Evolutionary conservation across 768 basidiomycete species (phyloP).

Genomic region (Boletus insuetus): DNA sequence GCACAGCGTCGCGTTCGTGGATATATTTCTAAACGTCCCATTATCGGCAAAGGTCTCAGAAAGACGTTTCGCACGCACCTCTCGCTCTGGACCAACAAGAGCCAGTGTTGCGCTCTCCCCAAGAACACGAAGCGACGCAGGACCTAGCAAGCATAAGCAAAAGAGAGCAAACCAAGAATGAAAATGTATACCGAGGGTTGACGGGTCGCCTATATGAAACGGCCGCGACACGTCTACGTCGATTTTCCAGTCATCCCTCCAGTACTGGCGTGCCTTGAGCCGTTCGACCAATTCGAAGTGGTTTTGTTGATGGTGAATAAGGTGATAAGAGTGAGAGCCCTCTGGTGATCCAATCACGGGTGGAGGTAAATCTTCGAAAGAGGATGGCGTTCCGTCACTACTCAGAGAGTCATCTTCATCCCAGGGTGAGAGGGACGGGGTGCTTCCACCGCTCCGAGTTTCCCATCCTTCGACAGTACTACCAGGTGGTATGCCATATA

Average conservation of each 20-base stretch:
- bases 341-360: background rate
- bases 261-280: conserved; percentile 65
- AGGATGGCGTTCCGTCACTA: conserved; percentile 13
- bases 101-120: conserved; percentile 38
- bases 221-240: conserved; percentile 39
- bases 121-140: conserved; percentile 40
- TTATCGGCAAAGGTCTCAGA: background rate
- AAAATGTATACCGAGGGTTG: conserved; percentile 57
- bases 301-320: background rate
- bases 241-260: conserved; percentile 64
- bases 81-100: conserved; percentile 40
- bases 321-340: background rate
- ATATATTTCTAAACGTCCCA: conserved; percentile 54
- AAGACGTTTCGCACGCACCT: conserved; percentile 31
- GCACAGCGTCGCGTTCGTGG: conserved; percentile 70
- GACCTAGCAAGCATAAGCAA: conserved; percentile 35
- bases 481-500: conserved; percentile 54
- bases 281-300: conserved; percentile 60
- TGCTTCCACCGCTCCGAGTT: conserved; percentile 52
- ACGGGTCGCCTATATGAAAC: conserved; percentile 69
- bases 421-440: conserved; percentile 66
- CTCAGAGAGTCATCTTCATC: conserved; percentile 46
- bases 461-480: conserved; percentile 43
- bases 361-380: conserved; percentile 15
- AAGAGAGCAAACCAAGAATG: background rate